Conservation (phyloP, 345 rosid species). For the Corchorus capsularis region DNA sequence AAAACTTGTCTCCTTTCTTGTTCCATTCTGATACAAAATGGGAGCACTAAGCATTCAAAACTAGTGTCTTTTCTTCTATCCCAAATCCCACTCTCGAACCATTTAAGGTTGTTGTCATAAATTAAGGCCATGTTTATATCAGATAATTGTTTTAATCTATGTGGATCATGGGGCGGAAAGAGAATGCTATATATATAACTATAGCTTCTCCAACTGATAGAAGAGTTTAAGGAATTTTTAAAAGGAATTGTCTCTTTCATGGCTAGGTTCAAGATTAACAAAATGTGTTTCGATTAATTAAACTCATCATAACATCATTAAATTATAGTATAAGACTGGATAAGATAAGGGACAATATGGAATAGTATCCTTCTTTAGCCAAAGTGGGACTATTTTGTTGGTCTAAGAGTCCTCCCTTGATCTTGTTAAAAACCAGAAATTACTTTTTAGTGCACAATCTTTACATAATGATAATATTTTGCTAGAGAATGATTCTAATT, state of each 20-base stretch:
- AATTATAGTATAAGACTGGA: background rate
- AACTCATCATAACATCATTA: background rate
- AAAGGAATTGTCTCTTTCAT: conserved; percentile 1
- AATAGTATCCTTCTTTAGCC: background rate
- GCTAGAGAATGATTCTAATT: background rate
- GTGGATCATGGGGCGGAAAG: conserved; percentile 13
- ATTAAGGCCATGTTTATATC: background rate
- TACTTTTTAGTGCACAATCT: background rate
- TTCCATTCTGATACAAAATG: no score
- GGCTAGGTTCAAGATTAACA: background rate
- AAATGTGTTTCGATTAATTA: background rate
- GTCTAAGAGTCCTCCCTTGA: background rate
- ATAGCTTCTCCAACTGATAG: background rate
- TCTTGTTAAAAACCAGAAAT: background rate
- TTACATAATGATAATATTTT: background rate
- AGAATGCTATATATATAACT: no score
- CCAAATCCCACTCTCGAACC: background rate
- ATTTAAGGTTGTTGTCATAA: background rate
- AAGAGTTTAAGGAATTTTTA: background rate
- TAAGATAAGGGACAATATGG: conserved; percentile 2
- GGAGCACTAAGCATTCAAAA: no score
- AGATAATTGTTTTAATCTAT: background rate
- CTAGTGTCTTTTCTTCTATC: no score
- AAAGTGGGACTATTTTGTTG: background rate
- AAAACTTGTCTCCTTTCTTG: background rate